phyloP scores from a whole-genome alignment of 2,329 filamentous ascomycete genomes.

The Phialophora verrucosa region DNA sequence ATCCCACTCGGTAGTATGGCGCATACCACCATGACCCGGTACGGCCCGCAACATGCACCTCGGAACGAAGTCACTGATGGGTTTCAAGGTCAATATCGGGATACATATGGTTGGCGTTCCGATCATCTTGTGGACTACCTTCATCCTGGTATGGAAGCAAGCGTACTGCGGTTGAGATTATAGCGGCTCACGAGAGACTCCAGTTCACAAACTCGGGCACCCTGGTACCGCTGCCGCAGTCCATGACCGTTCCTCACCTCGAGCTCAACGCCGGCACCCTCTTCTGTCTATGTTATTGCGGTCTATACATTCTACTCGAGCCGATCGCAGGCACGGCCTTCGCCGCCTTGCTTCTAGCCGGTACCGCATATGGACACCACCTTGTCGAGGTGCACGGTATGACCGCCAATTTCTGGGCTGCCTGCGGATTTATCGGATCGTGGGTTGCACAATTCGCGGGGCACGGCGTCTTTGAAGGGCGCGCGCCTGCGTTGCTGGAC shows the following conservation, averaged over 20 bases:
- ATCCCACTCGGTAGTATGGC: conserved; percentile 60
- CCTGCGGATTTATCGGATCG: conserved; percentile 71
- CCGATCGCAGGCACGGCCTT: conserved; percentile 85
- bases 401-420: conserved; percentile 68
- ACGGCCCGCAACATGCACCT: conserved; percentile 37
- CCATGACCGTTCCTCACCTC: conserved; percentile 61
- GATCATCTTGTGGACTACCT: conserved; percentile 63
- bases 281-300: conserved; percentile 67
- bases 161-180: background rate
- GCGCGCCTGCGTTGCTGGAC: conserved; percentile 86
- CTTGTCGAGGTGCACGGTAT: conserved; percentile 68
- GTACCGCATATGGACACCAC: conserved; percentile 76
- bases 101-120: conserved; percentile 71
- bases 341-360: conserved; percentile 75
- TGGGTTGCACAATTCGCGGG: conserved; percentile 94
- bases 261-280: conserved; percentile 66
- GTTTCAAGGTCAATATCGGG: conserved; percentile 65
- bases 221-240: conserved; percentile 60
- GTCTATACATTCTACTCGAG: conserved; percentile 88
- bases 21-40: conserved; percentile 70
- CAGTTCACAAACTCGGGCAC: conserved; percentile 64
- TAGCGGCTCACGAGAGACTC: conserved; percentile 16
- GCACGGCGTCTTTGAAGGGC: conserved; percentile 85
- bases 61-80: conserved; percentile 1
- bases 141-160: conserved; percentile 60